Conservation (phyloP, 2,329 filamentous ascomycete genomes). For the Zalaria sp. region DNA sequence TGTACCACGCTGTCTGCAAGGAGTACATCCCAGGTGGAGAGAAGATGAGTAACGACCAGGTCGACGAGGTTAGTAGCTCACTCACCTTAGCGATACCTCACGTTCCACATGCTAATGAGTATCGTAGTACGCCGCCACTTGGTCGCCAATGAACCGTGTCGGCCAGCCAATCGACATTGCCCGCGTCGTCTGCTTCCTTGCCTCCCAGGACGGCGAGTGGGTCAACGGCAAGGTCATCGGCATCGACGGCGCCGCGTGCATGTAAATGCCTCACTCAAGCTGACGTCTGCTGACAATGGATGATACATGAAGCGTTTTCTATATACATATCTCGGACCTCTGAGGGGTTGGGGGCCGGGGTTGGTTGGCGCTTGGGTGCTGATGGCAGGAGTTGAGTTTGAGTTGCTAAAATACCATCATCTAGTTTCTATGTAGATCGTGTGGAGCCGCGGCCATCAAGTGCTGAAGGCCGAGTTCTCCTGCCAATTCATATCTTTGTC, state of each 20-base stretch:
- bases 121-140: conserved; percentile 43
- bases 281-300: too few relatives aligned
- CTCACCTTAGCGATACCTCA: background rate
- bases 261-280: conserved; percentile 11
- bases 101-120: background rate
- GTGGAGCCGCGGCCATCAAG: too few relatives aligned
- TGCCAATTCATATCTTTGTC: too few relatives aligned
- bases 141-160: conserved; percentile 51
- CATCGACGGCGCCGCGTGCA: conserved; percentile 27
- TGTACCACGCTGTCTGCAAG: conserved; percentile 49
- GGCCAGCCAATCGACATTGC: conserved; percentile 56
- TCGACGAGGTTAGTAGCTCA: conserved; percentile 31
- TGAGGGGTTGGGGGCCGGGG: too few relatives aligned
- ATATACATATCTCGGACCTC: too few relatives aligned
- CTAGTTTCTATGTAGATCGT: too few relatives aligned
- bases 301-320: too few relatives aligned
- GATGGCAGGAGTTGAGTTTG: too few relatives aligned
- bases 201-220: conserved; percentile 44
- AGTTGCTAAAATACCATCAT: too few relatives aligned
- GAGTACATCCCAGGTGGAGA: conserved; percentile 48
- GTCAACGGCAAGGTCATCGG: conserved; percentile 41
- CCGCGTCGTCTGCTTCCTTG: conserved; percentile 47
- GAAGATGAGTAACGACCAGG: conserved; percentile 41
- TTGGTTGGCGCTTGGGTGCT: too few relatives aligned
- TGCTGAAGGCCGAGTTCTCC: too few relatives aligned